These are phyloP conservation scores for Pholiota adiposa DNA, from an alignment of 1,284 basidiomycete genomes.

Conservation along the genomic window DNA sequence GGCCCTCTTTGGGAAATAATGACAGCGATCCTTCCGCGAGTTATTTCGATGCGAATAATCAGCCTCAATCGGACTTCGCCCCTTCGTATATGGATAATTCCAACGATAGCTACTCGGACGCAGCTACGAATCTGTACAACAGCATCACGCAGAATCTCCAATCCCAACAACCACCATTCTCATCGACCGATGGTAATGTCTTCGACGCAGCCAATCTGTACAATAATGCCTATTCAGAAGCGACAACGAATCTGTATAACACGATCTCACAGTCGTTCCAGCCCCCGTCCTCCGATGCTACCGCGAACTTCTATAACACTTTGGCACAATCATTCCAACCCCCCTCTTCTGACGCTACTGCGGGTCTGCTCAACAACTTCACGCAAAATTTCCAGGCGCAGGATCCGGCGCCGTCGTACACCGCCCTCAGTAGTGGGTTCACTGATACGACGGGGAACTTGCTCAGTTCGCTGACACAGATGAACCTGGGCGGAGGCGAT, in stretches of 20 bases:
- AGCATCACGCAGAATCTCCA: background rate
- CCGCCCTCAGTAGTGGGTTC: background rate
- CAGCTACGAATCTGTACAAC: constrained; percentile 2
- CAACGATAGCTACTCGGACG: background rate
- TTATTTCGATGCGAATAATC: background rate
- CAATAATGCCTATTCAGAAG: background rate
- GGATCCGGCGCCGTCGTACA: background rate
- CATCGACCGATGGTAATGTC: background rate
- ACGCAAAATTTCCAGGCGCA: background rate
- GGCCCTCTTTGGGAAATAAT: background rate
- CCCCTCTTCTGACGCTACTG: background rate
- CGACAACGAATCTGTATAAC: background rate
- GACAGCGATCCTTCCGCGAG: background rate
- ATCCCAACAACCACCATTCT: background rate
- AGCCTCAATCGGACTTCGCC: background rate
- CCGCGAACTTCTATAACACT: background rate
- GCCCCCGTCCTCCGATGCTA: background rate
- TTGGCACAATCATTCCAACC: background rate
- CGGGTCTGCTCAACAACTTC: background rate
- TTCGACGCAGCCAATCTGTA: background rate
- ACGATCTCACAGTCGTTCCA: background rate
- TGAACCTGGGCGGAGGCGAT: background rate
- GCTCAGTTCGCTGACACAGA: background rate
- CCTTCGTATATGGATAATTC: background rate
- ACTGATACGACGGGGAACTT: background rate